phyloP scores from a whole-genome alignment of 2,329 filamentous ascomycete genomes.

The Fusarium burgessii region DNA sequence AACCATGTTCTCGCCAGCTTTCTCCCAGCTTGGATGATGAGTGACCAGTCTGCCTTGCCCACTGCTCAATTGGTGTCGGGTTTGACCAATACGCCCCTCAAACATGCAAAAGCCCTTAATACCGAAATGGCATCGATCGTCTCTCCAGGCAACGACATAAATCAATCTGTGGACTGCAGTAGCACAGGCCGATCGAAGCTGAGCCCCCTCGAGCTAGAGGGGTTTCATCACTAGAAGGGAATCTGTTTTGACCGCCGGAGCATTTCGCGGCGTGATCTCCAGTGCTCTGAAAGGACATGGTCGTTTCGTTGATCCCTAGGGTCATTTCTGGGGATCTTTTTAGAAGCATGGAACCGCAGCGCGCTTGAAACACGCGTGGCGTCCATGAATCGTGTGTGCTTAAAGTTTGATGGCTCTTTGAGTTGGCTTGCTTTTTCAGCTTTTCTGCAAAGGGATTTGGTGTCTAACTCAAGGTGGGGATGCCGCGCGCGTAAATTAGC shows the following conservation, averaged over 20 bases:
- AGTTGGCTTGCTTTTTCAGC: slow-evolving; percentile 22
- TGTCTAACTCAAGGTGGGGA: slow-evolving; percentile 28
- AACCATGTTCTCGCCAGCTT: not conserved
- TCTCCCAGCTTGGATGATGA: slow-evolving; percentile 2
- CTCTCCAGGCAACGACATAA: slow-evolving; percentile 38
- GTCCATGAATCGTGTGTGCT: slow-evolving; percentile 12
- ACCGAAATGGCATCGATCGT: slow-evolving; percentile 36
- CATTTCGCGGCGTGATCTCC: slow-evolving; percentile 17
- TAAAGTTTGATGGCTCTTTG: slow-evolving; percentile 13
- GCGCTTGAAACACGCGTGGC: slow-evolving; percentile 34
- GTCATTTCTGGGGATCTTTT: slow-evolving; percentile 8
- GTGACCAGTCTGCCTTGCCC: slow-evolving; percentile 23
- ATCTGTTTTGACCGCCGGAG: slow-evolving; percentile 14
- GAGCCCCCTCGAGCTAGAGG: slow-evolving; percentile 17
- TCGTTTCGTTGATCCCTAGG: slow-evolving; percentile 35
- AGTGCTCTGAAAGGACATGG: not conserved
- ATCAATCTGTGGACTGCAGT: slow-evolving; percentile 25
- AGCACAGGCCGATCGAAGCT: slow-evolving; percentile 22
- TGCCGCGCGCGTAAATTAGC: slow-evolving; percentile 39
- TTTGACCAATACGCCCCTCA: slow-evolving; percentile 8
- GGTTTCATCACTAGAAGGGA: not conserved
- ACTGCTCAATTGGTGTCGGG: not conserved
- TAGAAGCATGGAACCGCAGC: slow-evolving; percentile 27
- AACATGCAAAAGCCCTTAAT: slow-evolving; percentile 24
- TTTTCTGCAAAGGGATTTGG: slow-evolving; percentile 12